Evolutionary conservation across 2,329 filamentous ascomycete species (phyloP).

Genomic region (Pseudonectria buxi): DNA sequence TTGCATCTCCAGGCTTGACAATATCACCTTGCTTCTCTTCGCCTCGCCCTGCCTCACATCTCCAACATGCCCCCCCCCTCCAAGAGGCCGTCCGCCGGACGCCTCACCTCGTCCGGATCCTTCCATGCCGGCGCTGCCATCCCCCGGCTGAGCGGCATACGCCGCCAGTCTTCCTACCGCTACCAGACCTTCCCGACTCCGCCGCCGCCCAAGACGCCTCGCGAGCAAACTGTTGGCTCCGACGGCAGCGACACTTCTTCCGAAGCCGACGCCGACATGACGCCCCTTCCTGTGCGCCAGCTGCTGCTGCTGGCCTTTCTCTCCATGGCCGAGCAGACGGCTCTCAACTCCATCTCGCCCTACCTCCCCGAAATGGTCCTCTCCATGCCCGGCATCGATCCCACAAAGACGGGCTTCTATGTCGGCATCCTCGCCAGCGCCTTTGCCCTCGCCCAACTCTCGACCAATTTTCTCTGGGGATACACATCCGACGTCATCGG

Average conservation of each 20-base stretch:
- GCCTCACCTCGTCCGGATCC: conserved; percentile 36
- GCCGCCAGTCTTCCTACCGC: conserved; percentile 44
- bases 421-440: conserved; percentile 85
- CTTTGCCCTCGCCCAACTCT: conserved; percentile 87
- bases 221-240: conserved; percentile 36
- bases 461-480: conserved; percentile 69
- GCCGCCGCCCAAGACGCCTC: conserved; percentile 57
- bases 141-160: conserved; percentile 29
- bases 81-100: conserved; percentile 7
- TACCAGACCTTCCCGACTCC: conserved; percentile 79
- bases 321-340: conserved; percentile 89
- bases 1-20: no score
- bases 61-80: conserved; percentile 15
- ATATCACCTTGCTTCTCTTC: no score
- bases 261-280: conserved; percentile 43
- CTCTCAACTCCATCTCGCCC: conserved; percentile 90
- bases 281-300: conserved; percentile 76
- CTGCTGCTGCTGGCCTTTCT: conserved; percentile 80
- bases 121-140: conserved; percentile 48
- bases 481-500: conserved; percentile 59
- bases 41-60: no score
- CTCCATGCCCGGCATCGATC: conserved; percentile 72
- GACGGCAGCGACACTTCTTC: conserved; percentile 21
- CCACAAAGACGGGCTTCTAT: conserved; percentile 70
- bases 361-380: conserved; percentile 91